phyloP scores from a whole-genome alignment of 164 flowering plant species.

The Vitis rotundifolia region DNA sequence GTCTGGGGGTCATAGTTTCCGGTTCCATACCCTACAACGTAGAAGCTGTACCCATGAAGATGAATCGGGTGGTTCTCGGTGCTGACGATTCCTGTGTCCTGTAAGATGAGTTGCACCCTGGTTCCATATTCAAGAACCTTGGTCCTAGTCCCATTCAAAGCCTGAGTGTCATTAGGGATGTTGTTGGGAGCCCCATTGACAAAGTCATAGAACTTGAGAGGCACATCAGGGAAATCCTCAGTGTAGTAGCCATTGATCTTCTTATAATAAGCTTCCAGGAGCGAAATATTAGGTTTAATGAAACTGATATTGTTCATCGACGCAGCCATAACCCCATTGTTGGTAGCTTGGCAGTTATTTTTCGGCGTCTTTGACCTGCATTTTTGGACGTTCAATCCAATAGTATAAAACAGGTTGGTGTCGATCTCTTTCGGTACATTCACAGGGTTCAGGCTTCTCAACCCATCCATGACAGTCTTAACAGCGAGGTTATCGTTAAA shows the following conservation, averaged over 20 bases:
- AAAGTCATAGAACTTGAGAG: slow-evolving; percentile 54
- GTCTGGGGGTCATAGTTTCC: slow-evolving; percentile 59
- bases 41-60: slow-evolving; percentile 74
- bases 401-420: slow-evolving; percentile 48
- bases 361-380: slow-evolving; percentile 46
- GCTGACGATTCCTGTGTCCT: slow-evolving; percentile 60
- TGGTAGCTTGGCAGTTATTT: slow-evolving; percentile 44
- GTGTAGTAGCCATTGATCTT: slow-evolving; percentile 48
- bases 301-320: slow-evolving; percentile 67
- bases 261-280: slow-evolving; percentile 54
- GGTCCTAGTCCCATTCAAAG: slow-evolving; percentile 54
- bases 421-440: slow-evolving; percentile 51
- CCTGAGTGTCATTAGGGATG: slow-evolving; percentile 45
- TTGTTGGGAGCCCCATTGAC: slow-evolving; percentile 68
- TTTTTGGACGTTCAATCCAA: slow-evolving; percentile 54
- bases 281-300: slow-evolving; percentile 42
- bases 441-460: slow-evolving; percentile 44
- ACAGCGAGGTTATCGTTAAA: slow-evolving; percentile 48
- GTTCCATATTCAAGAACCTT: slow-evolving; percentile 53
- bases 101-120: slow-evolving; percentile 61
- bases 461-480: slow-evolving; percentile 53
- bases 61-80: slow-evolving; percentile 80
- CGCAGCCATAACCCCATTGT: slow-evolving; percentile 55
- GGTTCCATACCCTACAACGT: slow-evolving; percentile 60
- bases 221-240: slow-evolving; percentile 57